Percentiles rank a stretch among this genome's conserved stretches.
phyloP scores from a whole-genome alignment of 2,329 filamentous ascomycete genomes.

The Epichloe aotearoae region DNA sequence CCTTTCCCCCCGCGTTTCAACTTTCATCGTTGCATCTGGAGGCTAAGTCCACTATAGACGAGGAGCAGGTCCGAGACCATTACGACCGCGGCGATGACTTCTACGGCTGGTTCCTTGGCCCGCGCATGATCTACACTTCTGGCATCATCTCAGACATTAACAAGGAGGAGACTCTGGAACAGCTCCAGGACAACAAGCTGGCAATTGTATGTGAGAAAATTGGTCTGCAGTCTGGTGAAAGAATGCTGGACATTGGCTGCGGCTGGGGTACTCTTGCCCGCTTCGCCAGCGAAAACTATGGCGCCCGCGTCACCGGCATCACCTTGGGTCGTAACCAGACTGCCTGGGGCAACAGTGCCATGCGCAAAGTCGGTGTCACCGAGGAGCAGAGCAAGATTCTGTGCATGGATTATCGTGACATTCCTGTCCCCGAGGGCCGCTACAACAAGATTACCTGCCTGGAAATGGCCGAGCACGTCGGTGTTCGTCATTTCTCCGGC shows the following conservation, averaged over 20 bases:
- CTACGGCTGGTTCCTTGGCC: constrained; percentile 96
- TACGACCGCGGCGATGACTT: constrained; percentile 98
- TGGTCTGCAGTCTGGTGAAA: constrained; percentile 65
- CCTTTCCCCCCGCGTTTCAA: too few species aligned
- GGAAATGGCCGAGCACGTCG: constrained; percentile 98
- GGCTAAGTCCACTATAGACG: constrained; percentile 32
- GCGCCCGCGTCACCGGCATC: constrained; percentile 72
- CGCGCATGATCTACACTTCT: constrained; percentile 97
- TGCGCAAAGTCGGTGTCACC: constrained; percentile 67
- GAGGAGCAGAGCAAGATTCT: constrained; percentile 85
- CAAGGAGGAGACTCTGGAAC: constrained; percentile 79
- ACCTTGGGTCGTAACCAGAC: constrained; percentile 95
- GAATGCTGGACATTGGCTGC: constrained; percentile 86
- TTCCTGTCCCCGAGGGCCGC: constrained; percentile 52
- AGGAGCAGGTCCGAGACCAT: constrained; percentile 94
- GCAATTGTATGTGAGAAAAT: constrained; percentile 95
- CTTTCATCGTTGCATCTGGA: too few species aligned
- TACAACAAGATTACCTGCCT: constrained; percentile 96
- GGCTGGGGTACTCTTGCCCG: constrained; percentile 95
- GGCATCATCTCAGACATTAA: constrained; percentile 83
- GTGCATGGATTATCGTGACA: constrained; percentile 96
- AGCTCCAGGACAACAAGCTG: constrained; percentile 96
- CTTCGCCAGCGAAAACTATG: constrained; percentile 87
- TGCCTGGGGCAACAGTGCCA: constrained; percentile 84
- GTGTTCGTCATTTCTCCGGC: constrained; percentile 69